Evolutionary conservation across 2,329 filamentous ascomycete species (phyloP), one percentile per base, ranked within the genome.

Genomic region (Monosporascus sp.): DNA sequence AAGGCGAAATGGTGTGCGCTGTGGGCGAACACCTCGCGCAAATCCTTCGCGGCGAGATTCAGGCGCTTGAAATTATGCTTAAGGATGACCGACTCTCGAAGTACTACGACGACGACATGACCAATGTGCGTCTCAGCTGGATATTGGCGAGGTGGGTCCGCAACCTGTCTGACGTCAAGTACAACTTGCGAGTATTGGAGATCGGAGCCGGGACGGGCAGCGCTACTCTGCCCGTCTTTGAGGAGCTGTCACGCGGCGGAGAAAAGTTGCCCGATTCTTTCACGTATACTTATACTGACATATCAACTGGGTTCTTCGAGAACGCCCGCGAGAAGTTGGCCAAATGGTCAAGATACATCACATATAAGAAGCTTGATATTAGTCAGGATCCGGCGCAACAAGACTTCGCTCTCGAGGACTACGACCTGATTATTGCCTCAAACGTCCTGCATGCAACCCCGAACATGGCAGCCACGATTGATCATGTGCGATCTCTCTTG

Each of bases 151-250:
- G n/a, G n/a, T n/a, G n/a, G n/a, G n/a, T n/a, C n/a, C n/a, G n/a
- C n/a, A n/a, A n/a, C n/a, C n/a, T n/a, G n/a, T n/a, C n/a, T n/a
- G n/a, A n/a, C n/a, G n/a, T n/a, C n/a, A n/a, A n/a, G n/a, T n/a
- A n/a, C n/a, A n/a, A n/a, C n/a, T n/a, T n/a, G n/a, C n/a, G n/a
- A n/a, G n/a, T n/a, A n/a, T n/a, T n/a, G n/a, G n/a, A n/a, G n/a
- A n/a, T n/a, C n/a, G n/a, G n/a, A n/a, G n/a, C n/a, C n/a, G n/a
- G n/a, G n/a, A n/a, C n/a, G n/a, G n/a, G n/a, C n/a, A n/a, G n/a
- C n/a, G n/a, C 61, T 5, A 55, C 58, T 1, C 15, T 69, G 0
- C 62, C 67, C 2, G 63, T 61, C 4, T 65, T 69, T n/a, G 61
- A 62, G 17, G 56, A 45, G 14, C 65, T 68, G 45, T 64, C 66